A percentile compares a stretch with the other conserved stretches of the same genome.
phyloP scores from a whole-genome alignment of 805 yeast species.

The Metschnikowia chrysomelidarum region DNA sequence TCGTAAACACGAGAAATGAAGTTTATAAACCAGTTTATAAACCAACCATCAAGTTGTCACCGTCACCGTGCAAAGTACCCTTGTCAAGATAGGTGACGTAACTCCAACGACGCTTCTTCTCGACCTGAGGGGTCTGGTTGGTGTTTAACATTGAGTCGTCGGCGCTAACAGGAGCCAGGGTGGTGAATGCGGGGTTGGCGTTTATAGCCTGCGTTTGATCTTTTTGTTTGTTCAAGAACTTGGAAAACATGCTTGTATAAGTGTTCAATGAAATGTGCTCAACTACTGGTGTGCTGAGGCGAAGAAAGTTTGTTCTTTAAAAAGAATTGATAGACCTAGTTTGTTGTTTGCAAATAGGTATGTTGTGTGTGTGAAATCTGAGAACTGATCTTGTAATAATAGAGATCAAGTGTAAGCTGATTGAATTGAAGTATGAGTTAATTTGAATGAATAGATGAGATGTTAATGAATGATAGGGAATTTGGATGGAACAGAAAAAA shows the following conservation, averaged over 20 bases:
- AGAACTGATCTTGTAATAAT: too few species aligned
- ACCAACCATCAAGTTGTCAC: constrained; percentile 21
- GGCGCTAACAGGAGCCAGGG: constrained; percentile 2
- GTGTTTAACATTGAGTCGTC: constrained; percentile 11
- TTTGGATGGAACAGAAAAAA: too few species aligned
- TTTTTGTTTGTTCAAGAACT: constrained; percentile 16
- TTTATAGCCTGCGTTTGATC: constrained; percentile 5
- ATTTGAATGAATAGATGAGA: too few species aligned
- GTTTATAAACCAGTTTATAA: constrained; percentile 7
- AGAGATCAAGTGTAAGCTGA: too few species aligned
- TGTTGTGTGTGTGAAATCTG: too few species aligned
- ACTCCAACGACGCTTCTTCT: constrained; percentile 21
- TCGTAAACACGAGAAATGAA: not conserved
- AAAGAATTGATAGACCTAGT: too few species aligned
- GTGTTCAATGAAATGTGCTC: too few species aligned
- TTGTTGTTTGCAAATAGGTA: too few species aligned
- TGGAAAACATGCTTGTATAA: constrained; percentile 14
- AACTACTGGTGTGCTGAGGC: too few species aligned
- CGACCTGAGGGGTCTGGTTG: constrained; percentile 1
- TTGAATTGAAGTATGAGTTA: too few species aligned
- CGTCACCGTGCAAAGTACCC: constrained; percentile 21
- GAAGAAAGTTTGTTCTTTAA: too few species aligned
- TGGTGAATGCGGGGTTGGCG: constrained; percentile 4
- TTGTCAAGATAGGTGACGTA: constrained; percentile 18
- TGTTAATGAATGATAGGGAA: too few species aligned